Conservation (phyloP, 768 basidiomycete genomes). For the Lentinula aciculospora region DNA sequence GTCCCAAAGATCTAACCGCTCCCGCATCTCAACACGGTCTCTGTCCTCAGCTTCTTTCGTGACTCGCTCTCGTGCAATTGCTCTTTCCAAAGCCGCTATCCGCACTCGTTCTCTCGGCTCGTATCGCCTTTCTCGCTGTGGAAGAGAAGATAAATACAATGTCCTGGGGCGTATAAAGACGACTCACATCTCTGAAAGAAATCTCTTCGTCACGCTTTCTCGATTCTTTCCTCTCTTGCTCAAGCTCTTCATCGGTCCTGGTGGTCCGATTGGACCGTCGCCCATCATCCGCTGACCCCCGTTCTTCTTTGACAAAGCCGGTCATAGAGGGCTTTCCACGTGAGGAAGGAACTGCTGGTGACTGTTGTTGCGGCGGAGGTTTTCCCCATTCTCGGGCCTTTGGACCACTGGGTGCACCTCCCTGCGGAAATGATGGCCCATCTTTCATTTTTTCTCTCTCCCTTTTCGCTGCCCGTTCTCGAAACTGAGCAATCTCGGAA, state of each 20-base stretch:
- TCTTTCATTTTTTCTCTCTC: constrained; percentile 88
- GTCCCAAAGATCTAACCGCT: constrained; percentile 83
- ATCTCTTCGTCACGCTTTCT: constrained; percentile 75
- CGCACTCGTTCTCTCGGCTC: constrained; percentile 85
- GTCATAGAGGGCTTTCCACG: constrained; percentile 55
- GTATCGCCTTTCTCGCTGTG: constrained; percentile 87
- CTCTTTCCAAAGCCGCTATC: constrained; percentile 70
- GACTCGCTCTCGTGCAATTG: constrained; percentile 65
- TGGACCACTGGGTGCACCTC: constrained; percentile 60
- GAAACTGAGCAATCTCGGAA: constrained; percentile 93
- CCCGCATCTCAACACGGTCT: constrained; percentile 74
- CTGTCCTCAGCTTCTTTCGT: constrained; percentile 75
- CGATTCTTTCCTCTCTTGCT: constrained; percentile 73
- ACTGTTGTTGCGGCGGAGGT: constrained; percentile 35
- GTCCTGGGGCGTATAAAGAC: background rate
- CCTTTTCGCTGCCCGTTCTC: constrained; percentile 87
- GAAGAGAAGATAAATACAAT: constrained; percentile 4
- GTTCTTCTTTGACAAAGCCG: constrained; percentile 69
- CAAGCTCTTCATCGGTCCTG: constrained; percentile 87
- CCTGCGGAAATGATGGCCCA: constrained; percentile 49
- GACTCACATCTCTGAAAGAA: constrained; percentile 80
- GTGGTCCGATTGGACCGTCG: constrained; percentile 26
- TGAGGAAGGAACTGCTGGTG: constrained; percentile 59
- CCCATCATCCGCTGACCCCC: constrained; percentile 22
- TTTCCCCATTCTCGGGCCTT: constrained; percentile 80